phyloP scores from a whole-genome alignment of 805 yeast genomes.

The Myxozyma udenii region DNA sequence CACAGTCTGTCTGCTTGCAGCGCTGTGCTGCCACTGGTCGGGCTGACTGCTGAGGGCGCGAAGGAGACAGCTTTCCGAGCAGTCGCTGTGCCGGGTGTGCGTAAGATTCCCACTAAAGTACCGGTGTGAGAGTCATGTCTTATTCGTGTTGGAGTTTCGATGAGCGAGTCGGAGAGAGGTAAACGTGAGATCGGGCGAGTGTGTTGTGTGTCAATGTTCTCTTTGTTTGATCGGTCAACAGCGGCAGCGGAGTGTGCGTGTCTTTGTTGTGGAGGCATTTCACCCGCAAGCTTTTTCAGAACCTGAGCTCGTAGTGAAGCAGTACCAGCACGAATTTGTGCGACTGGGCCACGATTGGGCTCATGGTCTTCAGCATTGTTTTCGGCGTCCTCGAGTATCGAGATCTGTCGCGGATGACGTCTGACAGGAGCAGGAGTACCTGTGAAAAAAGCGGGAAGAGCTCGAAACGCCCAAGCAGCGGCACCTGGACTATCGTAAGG shows the following conservation, averaged over 20 bases:
- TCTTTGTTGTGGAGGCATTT: too few relatives aligned
- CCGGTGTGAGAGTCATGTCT: constrained; percentile 5
- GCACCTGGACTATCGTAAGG: constrained; percentile 26
- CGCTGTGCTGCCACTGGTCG: too few relatives aligned
- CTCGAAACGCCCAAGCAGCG: constrained; percentile 30
- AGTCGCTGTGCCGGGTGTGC: constrained; percentile 27
- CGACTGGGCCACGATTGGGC: background rate
- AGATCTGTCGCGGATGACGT: background rate
- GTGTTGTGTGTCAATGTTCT: too few relatives aligned
- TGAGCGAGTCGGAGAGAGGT: too few relatives aligned
- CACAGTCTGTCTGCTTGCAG: too few relatives aligned
- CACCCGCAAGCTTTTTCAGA: constrained; percentile 4
- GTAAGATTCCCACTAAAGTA: constrained; percentile 22
- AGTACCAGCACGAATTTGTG: background rate
- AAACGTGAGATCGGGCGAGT: too few relatives aligned
- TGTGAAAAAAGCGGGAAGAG: constrained; percentile 28
- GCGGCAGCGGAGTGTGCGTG: too few relatives aligned
- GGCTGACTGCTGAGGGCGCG: too few relatives aligned
- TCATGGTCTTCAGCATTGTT: constrained; percentile 1
- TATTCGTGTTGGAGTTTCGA: constrained; percentile 18
- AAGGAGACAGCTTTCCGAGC: constrained; percentile 24
- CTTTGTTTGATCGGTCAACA: too few relatives aligned
- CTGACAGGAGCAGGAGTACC: constrained; percentile 28
- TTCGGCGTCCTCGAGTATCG: background rate
- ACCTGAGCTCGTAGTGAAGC: constrained; percentile 9